phyloP scores from a whole-genome alignment of 2,329 filamentous ascomycete genomes.

The Dothistroma septosporum region DNA sequence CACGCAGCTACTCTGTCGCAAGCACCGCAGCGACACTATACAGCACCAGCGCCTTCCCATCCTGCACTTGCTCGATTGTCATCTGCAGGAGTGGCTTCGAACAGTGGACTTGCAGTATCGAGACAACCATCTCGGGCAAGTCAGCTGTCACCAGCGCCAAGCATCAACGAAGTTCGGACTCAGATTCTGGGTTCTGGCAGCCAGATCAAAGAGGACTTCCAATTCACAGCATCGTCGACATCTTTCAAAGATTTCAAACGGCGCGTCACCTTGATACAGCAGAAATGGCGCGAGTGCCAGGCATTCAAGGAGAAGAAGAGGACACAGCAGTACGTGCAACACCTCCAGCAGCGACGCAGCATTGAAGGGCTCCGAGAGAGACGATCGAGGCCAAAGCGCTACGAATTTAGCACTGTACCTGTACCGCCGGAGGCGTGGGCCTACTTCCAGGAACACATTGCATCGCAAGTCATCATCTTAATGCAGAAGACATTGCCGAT shows the following conservation, averaged over 20 bases:
- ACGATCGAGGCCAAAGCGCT: conserved; percentile 15
- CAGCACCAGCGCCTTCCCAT: conserved; percentile 3
- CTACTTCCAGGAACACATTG: conserved; percentile 66
- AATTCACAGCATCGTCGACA: conserved; percentile 14
- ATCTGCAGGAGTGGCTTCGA: background rate
- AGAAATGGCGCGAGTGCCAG: conserved; percentile 31
- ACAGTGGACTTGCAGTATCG: background rate
- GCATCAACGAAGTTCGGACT: conserved; percentile 5
- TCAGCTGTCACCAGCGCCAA: conserved; percentile 6
- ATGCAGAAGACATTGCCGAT: conserved; percentile 68
- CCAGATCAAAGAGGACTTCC: conserved; percentile 2
- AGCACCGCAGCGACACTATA: conserved; percentile 1
- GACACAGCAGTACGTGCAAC: conserved; percentile 7
- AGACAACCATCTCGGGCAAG: conserved; percentile 5
- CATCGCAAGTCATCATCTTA: conserved; percentile 69
- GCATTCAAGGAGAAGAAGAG: conserved; percentile 15
- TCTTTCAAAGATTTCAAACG: conserved; percentile 36
- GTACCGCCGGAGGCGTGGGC: conserved; percentile 62
- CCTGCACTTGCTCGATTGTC: conserved; percentile 1
- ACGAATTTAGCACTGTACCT: conserved; percentile 38
- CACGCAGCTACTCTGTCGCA: conserved; percentile 5
- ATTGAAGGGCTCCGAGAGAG: background rate
- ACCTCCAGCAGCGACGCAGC: conserved; percentile 1
- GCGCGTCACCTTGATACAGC: conserved; percentile 33
- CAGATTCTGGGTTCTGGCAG: background rate